Percentiles rank a stretch among this genome's conserved stretches.
These are phyloP conservation scores for Dactylis glomerata DNA, from an alignment of 176 grass and related monocot genomes.

Conservation along the genomic window DNA sequence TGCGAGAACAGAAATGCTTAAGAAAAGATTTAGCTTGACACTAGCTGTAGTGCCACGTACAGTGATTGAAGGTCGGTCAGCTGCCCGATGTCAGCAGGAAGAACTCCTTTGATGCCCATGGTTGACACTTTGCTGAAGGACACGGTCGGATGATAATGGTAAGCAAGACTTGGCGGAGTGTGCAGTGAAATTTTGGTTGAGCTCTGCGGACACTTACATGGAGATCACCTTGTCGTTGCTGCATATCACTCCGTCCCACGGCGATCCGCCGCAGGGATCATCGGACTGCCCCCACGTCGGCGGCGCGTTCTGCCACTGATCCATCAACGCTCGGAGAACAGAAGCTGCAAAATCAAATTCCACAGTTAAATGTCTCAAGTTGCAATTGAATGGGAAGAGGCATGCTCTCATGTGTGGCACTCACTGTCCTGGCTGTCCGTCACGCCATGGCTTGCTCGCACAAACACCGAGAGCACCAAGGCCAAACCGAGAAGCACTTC, in stretches of 20 bases:
- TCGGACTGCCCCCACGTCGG: conserved; percentile 74
- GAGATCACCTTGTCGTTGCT: conserved; percentile 46
- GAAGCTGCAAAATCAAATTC: conserved; percentile 38
- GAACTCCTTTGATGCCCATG: conserved; percentile 71
- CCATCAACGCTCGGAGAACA: conserved; percentile 66
- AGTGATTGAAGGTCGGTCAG: conserved; percentile 59
- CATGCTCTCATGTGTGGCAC: conserved; percentile 12
- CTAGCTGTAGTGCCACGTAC: conserved; percentile 47
- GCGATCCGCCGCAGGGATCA: conserved; percentile 64
- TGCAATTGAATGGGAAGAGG: neutral
- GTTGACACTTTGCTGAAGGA: conserved; percentile 71
- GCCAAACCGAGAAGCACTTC: conserved; percentile 16
- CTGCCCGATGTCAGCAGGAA: conserved; percentile 72
- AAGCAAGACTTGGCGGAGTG: neutral
- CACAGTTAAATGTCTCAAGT: neutral
- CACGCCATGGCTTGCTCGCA: conserved; percentile 26
- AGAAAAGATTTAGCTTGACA: neutral
- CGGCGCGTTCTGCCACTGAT: conserved; percentile 68
- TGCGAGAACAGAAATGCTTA: conserved; percentile 1
- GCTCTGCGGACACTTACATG: conserved; percentile 46
- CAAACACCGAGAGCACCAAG: conserved; percentile 32
- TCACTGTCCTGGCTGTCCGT: conserved; percentile 75
- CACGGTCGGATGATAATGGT: neutral
- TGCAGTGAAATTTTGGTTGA: neutral
- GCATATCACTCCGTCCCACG: conserved; percentile 83